Percentiles rank a stretch among this genome's conserved stretches.
Conservation (phyloP, 352 stramenopile genomes). For the Aphanomyces astaci region DNA sequence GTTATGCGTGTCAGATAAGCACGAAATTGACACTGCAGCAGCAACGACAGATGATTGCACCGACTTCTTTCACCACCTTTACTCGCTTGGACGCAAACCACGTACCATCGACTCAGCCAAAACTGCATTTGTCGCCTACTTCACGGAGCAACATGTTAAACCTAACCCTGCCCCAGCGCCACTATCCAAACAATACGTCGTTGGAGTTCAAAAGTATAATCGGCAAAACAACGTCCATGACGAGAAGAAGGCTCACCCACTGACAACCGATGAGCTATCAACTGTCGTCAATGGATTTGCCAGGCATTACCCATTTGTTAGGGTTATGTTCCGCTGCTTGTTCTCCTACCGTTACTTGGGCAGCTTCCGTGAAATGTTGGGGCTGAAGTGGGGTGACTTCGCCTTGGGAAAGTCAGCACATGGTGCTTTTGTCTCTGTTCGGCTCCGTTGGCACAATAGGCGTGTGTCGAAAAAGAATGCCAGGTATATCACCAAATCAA, state of each 20-base stretch:
- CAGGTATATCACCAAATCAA: slow-evolving; percentile 9
- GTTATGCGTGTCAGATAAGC: too few species aligned
- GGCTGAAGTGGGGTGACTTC: slow-evolving; percentile 7
- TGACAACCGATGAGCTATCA: not conserved
- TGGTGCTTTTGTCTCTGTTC: not conserved
- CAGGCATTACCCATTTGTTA: not conserved
- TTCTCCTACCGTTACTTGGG: not conserved
- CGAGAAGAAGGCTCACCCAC: not conserved
- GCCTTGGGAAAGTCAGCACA: not conserved
- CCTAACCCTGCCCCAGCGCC: too few species aligned
- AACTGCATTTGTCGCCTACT: too few species aligned
- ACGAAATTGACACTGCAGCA: too few species aligned
- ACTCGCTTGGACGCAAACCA: too few species aligned
- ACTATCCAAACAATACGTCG: not conserved
- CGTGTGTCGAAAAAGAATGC: slow-evolving; percentile 2
- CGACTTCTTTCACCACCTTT: too few species aligned
- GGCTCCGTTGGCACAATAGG: slow-evolving; percentile 11
- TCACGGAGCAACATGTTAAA: too few species aligned
- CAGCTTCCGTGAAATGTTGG: slow-evolving; percentile 4
- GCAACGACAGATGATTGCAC: too few species aligned
- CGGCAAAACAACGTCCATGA: not conserved
- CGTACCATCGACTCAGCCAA: not conserved
- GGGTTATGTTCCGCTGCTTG: slow-evolving; percentile 2
- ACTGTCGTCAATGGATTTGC: not conserved
- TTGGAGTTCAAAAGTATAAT: not conserved